These are phyloP conservation scores for Monosporascus ibericus DNA, from an alignment of 2,329 filamentous ascomycete genomes.

Conservation along the genomic window DNA sequence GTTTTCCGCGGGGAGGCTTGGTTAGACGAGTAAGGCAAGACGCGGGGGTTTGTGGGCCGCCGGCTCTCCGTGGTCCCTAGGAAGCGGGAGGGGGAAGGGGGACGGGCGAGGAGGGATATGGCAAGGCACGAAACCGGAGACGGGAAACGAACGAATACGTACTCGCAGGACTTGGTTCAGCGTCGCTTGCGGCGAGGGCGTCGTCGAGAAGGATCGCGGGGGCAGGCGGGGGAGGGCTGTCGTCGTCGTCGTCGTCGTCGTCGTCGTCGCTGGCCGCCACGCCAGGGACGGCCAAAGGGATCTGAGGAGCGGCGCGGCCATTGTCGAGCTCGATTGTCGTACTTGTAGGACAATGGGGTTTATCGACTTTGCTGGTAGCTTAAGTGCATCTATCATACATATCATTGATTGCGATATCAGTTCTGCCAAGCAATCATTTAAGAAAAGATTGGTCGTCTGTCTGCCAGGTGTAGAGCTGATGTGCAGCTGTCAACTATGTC, in stretches of 20 bases:
- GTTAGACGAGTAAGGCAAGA: background rate
- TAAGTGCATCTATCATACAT: background rate
- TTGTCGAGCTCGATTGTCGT: constrained; percentile 4
- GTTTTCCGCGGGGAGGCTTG: constrained; percentile 2
- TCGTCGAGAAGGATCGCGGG: constrained; percentile 50
- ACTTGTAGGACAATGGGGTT: background rate
- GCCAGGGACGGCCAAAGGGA: constrained; percentile 23
- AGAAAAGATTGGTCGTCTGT: background rate
- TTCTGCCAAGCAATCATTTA: background rate
- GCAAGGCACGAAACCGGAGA: too few relatives aligned
- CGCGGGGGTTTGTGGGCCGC: too few relatives aligned
- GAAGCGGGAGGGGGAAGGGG: too few relatives aligned
- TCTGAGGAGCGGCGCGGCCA: constrained; percentile 25
- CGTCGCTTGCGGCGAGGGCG: constrained; percentile 53
- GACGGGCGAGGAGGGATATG: too few relatives aligned
- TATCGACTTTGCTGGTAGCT: background rate
- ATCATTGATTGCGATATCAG: background rate
- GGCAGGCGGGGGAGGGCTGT: constrained; percentile 12
- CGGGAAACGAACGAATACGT: constrained; percentile 14
- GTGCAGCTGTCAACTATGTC: background rate
- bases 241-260: constrained; percentile 25
- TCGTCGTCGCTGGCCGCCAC: constrained; percentile 25
- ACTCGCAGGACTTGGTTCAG: constrained; percentile 66
- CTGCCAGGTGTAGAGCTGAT: background rate
- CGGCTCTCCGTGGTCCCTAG: too few relatives aligned